Conservation (phyloP, 2,329 filamentous ascomycete species). For the Massarina eburnea region DNA sequence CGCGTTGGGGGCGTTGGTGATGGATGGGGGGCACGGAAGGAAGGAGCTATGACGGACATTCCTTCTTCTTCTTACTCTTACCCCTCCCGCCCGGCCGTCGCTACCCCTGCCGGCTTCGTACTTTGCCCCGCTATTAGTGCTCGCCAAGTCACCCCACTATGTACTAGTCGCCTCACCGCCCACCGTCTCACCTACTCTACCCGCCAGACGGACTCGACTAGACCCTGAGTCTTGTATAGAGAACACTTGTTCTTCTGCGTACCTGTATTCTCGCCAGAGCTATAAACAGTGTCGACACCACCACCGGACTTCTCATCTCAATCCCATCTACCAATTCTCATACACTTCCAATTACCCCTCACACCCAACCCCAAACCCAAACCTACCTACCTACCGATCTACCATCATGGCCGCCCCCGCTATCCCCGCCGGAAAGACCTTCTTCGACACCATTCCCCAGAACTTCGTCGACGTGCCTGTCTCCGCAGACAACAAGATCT, state of each 20-base stretch:
- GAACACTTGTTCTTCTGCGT: too few species aligned
- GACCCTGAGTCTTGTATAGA: too few species aligned
- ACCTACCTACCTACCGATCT: slow-evolving; percentile 6
- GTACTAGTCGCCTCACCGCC: slow-evolving; percentile 2
- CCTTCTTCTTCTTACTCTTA: too few species aligned
- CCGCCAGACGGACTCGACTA: background rate
- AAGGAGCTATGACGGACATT: too few species aligned
- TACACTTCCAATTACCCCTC: background rate
- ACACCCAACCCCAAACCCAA: background rate
- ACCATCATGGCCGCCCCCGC: slow-evolving; percentile 33
- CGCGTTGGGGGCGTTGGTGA: too few species aligned
- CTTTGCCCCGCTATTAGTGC: background rate
- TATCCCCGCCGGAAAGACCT: slow-evolving; percentile 68
- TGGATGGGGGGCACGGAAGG: too few species aligned
- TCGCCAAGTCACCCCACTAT: slow-evolving; percentile 8
- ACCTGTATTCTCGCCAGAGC: too few species aligned
- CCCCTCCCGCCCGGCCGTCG: background rate
- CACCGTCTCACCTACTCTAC: background rate
- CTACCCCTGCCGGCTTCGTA: too few species aligned
- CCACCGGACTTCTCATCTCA: slow-evolving; percentile 2
- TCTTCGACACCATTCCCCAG: slow-evolving; percentile 81
- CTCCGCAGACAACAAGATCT: slow-evolving; percentile 73
- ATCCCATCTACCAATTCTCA: background rate
- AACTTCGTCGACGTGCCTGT: slow-evolving; percentile 84
- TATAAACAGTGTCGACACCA: too few species aligned